Evolutionary conservation across 2,329 filamentous ascomycete species (phyloP).

Genomic region (Sporothrix schenckii): DNA sequence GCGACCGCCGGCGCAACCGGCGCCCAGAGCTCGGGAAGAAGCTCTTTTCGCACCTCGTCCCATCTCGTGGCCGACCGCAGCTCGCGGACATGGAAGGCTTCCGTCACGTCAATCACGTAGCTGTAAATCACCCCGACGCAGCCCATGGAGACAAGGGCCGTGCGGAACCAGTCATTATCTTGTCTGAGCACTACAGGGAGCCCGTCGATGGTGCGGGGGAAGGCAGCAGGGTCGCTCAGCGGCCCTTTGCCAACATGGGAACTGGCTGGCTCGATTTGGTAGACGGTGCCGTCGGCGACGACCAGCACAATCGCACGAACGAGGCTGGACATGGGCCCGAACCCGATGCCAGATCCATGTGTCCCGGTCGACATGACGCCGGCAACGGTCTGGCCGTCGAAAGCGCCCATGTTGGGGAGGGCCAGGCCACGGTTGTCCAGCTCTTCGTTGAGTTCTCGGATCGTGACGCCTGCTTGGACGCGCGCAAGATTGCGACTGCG

Average conservation of each 20-base stretch:
- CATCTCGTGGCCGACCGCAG: conserved; percentile 36
- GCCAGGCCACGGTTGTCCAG: conserved; percentile 38
- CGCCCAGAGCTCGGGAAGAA: conserved; percentile 36
- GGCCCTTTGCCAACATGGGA: conserved; percentile 29
- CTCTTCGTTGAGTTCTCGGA: conserved; percentile 38
- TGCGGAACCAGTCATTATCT: conserved; percentile 38
- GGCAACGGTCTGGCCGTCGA: conserved; percentile 39
- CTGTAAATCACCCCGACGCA: conserved; percentile 39
- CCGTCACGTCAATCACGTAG: conserved; percentile 38
- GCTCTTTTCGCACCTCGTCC: conserved; percentile 37
- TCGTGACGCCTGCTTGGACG: conserved; percentile 38
- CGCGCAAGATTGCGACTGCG: conserved; percentile 35
- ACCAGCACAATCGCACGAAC: conserved; percentile 39
- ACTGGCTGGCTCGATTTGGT: conserved; percentile 39
- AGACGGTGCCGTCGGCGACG: conserved; percentile 36
- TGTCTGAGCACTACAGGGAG: conserved; percentile 37
- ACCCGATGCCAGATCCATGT: conserved; percentile 38
- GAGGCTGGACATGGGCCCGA: conserved; percentile 36
- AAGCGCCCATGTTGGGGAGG: conserved; percentile 39
- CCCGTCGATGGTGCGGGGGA: conserved; percentile 34
- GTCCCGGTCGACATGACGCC: conserved; percentile 39
- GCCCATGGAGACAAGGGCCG: conserved; percentile 39
- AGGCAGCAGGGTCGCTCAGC: conserved; percentile 36
- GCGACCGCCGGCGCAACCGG: conserved; percentile 35
- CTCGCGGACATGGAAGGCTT: conserved; percentile 37